Evolutionary conservation across 208 protist species (phyloP).

Genomic region (Naegleria gruberi): DNA sequence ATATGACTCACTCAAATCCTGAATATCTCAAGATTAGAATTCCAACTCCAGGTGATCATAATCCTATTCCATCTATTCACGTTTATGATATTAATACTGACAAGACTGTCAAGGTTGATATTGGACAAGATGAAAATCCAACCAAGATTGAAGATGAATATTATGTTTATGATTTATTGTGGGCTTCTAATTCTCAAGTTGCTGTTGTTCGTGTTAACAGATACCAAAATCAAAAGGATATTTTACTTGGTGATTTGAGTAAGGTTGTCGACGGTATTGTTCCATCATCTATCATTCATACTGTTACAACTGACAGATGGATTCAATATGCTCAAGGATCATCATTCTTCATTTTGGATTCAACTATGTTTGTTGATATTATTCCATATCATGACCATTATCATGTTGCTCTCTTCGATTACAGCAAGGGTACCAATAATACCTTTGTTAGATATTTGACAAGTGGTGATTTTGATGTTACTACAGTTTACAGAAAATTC

Average conservation of each 20-base stretch:
- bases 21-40: neutral
- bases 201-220: conserved; percentile 5
- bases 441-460: conserved; percentile 11
- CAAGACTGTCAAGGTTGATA: neutral
- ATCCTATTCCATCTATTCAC: conserved; percentile 8
- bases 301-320: neutral
- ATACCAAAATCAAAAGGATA: conserved; percentile 20
- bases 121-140: neutral
- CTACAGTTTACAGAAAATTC: neutral
- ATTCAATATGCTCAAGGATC: neutral
- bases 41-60: conserved; percentile 16
- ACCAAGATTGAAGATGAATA: neutral
- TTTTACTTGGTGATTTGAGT: neutral
- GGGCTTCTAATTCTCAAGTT: neutral
- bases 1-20: neutral
- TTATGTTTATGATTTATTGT: conserved; percentile 23
- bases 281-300: neutral
- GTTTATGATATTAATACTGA: neutral
- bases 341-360: neutral
- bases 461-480: neutral
- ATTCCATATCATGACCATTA: neutral
- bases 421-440: neutral
- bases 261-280: neutral
- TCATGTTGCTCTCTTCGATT: neutral
- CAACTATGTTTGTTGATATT: neutral